Percentiles rank a stretch among this genome's conserved stretches.
Conservation (phyloP, 108 stramenopile genomes). For the Pseudonitzschia multistriata region DNA sequence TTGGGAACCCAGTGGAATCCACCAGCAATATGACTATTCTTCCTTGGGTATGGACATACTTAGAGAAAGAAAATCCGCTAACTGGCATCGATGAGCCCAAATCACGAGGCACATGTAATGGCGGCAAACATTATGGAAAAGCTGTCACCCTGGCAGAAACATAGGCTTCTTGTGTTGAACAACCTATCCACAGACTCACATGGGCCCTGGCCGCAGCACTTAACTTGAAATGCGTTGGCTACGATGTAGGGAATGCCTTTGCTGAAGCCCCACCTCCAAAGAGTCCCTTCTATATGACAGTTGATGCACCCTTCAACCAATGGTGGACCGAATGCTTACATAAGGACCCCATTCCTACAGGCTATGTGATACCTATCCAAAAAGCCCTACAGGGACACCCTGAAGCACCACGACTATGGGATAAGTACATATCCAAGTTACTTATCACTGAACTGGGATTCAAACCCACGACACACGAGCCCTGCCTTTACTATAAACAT, state of each 20-base stretch:
- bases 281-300: conserved; percentile 26
- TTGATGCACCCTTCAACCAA: conserved; percentile 28
- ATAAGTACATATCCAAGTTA: background rate
- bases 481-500: conserved; percentile 1
- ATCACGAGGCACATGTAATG: conserved; percentile 18
- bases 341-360: background rate
- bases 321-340: conserved; percentile 25
- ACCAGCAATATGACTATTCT: background rate
- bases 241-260: conserved; percentile 45
- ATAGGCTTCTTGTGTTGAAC: conserved; percentile 34
- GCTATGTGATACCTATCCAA: too few species aligned
- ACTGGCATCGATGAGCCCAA: background rate
- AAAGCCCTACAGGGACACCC: too few species aligned
- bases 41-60: conserved; percentile 17
- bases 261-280: conserved; percentile 32
- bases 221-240: conserved; percentile 15
- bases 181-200: conserved; percentile 27
- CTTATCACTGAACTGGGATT: conserved; percentile 21
- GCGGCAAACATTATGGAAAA: conserved; percentile 20
- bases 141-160: background rate
- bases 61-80: conserved; percentile 8
- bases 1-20: background rate
- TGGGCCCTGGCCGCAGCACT: conserved; percentile 29
- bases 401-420: background rate
- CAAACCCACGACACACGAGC: conserved; percentile 34